Conservation (phyloP, 2,329 filamentous ascomycete genomes). For the Trichoderma simmonsii region DNA sequence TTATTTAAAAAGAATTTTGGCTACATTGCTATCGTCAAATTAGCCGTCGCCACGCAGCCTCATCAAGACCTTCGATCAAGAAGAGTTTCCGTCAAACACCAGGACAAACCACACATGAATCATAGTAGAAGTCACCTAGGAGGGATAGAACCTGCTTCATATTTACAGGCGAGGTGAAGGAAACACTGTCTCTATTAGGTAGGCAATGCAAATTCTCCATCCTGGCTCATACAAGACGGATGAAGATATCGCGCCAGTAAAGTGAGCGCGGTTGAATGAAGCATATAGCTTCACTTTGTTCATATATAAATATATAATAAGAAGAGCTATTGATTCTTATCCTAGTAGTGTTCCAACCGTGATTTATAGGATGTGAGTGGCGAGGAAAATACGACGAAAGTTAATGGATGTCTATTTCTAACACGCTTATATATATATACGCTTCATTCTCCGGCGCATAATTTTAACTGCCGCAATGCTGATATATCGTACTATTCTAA, state of each 20-base stretch:
- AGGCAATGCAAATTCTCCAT: background rate
- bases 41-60: background rate
- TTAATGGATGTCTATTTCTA: background rate
- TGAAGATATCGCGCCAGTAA: background rate
- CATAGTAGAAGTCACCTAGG: background rate
- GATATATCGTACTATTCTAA: background rate
- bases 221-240: background rate
- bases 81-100: background rate
- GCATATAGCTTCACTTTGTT: background rate
- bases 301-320: background rate
- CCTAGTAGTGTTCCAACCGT: background rate
- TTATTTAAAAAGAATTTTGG: background rate
- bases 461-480: background rate
- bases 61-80: background rate
- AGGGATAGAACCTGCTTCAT: background rate
- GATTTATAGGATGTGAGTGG: background rate
- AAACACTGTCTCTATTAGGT: background rate
- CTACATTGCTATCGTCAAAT: background rate
- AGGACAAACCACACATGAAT: background rate
- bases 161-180: background rate
- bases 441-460: background rate
- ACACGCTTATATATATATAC: background rate
- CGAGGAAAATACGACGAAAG: background rate
- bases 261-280: background rate
- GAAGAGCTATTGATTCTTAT: background rate